phyloP scores from a whole-genome alignment of 257 asterid genomes.

The Buddleja alternifolia region DNA sequence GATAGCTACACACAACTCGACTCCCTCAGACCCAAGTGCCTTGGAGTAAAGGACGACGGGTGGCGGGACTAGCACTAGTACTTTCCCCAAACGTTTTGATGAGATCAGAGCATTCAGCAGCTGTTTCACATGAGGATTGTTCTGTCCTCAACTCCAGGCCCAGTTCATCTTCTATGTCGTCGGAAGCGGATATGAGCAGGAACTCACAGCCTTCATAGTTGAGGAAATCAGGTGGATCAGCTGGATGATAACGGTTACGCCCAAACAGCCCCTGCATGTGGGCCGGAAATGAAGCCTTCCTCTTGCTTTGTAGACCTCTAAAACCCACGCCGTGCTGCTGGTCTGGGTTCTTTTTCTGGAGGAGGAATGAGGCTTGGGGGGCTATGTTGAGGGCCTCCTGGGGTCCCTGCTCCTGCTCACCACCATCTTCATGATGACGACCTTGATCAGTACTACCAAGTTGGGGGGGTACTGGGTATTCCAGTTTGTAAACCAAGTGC shows the following conservation, averaged over 20 bases:
- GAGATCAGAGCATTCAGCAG: conserved; percentile 55
- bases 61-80: conserved; percentile 34
- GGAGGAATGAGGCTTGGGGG: conserved; percentile 61
- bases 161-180: conserved; percentile 65
- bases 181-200: conserved; percentile 69
- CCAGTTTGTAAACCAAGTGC: conserved; percentile 73
- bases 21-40: conserved; percentile 61
- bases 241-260: conserved; percentile 40
- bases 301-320: conserved; percentile 56
- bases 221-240: conserved; percentile 76
- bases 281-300: conserved; percentile 64
- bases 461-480: no score
- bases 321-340: conserved; percentile 28
- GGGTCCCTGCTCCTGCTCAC: conserved; percentile 43
- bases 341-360: conserved; percentile 74
- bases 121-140: conserved; percentile 24
- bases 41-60: conserved; percentile 57
- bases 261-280: conserved; percentile 63
- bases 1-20: no score
- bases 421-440: conserved; percentile 37
- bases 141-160: conserved; percentile 60
- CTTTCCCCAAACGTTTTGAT: conserved; percentile 48
- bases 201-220: conserved; percentile 85
- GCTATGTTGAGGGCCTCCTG: conserved; percentile 64
- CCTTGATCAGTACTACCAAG: no score